Percentiles rank a stretch among this genome's conserved stretches.
Evolutionary conservation across 306 rosid genomes (phyloP).

Genomic region (Lupinus albus): DNA sequence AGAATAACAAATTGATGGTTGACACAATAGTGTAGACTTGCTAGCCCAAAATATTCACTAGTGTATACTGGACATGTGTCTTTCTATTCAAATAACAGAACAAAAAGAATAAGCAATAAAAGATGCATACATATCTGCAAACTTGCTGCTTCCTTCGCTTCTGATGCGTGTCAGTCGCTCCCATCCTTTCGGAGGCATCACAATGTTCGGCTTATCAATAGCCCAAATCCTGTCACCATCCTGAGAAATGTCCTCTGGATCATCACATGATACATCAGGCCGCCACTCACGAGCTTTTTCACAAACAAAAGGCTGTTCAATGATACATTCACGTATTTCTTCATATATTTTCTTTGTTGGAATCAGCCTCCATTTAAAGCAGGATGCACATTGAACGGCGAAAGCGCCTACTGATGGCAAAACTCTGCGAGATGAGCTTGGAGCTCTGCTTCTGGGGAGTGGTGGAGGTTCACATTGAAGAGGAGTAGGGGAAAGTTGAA

Average conservation of each 20-base stretch:
- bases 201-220: constrained; percentile 91
- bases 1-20: constrained; percentile 31
- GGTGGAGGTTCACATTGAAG: constrained; percentile 36
- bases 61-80: constrained; percentile 1
- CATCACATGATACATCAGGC: constrained; percentile 74
- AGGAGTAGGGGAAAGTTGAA: constrained; percentile 50
- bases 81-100: constrained; percentile 4
- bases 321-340: constrained; percentile 80
- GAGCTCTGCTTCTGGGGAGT: constrained; percentile 27
- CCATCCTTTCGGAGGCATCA: constrained; percentile 91
- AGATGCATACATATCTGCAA: constrained; percentile 80
- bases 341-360: constrained; percentile 88
- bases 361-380: constrained; percentile 95
- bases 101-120: background rate
- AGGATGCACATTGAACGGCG: constrained; percentile 87
- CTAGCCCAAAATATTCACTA: background rate
- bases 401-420: constrained; percentile 83
- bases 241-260: constrained; percentile 82
- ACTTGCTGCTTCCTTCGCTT: constrained; percentile 89
- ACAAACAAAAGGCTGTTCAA: constrained; percentile 76
- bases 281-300: constrained; percentile 83
- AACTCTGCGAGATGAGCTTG: constrained; percentile 49
- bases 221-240: constrained; percentile 95
- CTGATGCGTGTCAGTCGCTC: constrained; percentile 78
- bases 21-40: constrained; percentile 28